A percentile compares a stretch with the other conserved stretches of the same genome.
These are phyloP conservation scores for Cercospora zeae-maydis DNA, from an alignment of 2,329 filamentous ascomycete genomes.

Conservation along the genomic window DNA sequence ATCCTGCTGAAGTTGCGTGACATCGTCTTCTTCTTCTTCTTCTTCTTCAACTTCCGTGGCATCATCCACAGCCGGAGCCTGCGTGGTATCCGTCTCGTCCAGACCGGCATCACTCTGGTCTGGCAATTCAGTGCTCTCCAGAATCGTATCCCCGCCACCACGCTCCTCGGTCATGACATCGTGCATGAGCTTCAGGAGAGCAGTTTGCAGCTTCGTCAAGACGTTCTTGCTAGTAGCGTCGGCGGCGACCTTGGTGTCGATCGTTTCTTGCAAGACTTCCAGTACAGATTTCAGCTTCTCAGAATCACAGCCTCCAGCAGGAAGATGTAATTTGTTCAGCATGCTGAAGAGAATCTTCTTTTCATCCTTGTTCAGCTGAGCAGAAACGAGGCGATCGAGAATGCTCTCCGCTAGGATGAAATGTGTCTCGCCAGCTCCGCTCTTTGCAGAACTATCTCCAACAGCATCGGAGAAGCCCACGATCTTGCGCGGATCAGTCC, in stretches of 20 bases:
- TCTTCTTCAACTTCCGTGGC: conserved; percentile 15
- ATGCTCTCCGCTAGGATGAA: conserved; percentile 73
- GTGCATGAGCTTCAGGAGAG: conserved; percentile 53
- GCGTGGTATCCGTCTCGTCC: conserved; percentile 17
- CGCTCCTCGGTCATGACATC: conserved; percentile 36
- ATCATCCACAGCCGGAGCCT: conserved; percentile 3
- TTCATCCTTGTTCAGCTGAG: conserved; percentile 67
- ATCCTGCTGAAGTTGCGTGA: conserved; percentile 29
- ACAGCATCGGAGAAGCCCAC: conserved; percentile 38
- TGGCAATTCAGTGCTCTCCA: conserved; percentile 28
- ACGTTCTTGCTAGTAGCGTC: conserved; percentile 53
- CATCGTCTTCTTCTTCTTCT: conserved; percentile 25
- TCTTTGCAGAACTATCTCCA: conserved; percentile 16
- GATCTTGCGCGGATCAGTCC: conserved; percentile 86
- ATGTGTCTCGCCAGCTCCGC: conserved; percentile 54
- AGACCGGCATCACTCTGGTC: conserved; percentile 14
- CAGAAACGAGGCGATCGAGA: conserved; percentile 67
- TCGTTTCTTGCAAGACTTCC: conserved; percentile 46
- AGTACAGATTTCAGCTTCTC: conserved; percentile 40
- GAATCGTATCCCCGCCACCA: conserved; percentile 33
- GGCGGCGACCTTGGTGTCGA: conserved; percentile 49
- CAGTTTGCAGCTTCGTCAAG: conserved; percentile 52
- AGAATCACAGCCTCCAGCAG: conserved; percentile 45
- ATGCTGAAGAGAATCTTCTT: conserved; percentile 76
- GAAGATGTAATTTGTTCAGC: conserved; percentile 76